Evolutionary conservation across 192 early-diverging fungal species (phyloP).

Genomic region (Funneliformis mosseae): DNA sequence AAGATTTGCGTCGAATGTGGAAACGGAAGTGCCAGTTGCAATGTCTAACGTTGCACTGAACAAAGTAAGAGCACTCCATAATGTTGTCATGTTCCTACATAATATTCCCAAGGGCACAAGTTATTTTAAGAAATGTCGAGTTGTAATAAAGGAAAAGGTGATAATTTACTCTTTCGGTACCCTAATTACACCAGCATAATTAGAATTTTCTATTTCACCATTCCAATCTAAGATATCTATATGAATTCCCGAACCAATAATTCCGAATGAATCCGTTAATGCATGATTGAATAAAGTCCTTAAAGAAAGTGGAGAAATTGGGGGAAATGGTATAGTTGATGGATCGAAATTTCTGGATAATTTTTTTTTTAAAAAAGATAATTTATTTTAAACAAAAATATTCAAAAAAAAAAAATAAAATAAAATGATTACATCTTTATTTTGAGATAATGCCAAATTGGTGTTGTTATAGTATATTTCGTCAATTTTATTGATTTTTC

Average conservation of each 20-base stretch:
- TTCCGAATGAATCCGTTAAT: constrained; percentile 7
- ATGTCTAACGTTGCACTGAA: constrained; percentile 11
- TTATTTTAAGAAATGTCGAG: background rate
- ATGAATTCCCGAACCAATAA: constrained; percentile 13
- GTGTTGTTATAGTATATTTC: constrained; percentile 15
- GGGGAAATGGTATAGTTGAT: background rate
- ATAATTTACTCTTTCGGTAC: constrained; percentile 11
- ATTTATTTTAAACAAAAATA: background rate
- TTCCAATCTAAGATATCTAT: constrained; percentile 24
- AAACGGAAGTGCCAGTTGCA: background rate
- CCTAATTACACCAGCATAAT: constrained; percentile 1
- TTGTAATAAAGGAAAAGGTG: background rate
- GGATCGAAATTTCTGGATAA: constrained; percentile 3
- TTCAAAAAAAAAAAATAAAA: constrained; percentile 14
- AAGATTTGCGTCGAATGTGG: background rate
- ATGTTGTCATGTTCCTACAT: constrained; percentile 16
- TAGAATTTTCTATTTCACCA: background rate
- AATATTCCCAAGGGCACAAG: no score
- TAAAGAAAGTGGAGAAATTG: background rate
- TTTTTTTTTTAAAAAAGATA: background rate
- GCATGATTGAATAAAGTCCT: constrained; percentile 10
- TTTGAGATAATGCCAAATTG: constrained; percentile 23
- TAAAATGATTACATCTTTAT: constrained; percentile 9
- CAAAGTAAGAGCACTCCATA: constrained; percentile 28
- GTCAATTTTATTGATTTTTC: background rate